phyloP scores from a whole-genome alignment of 2,329 filamentous ascomycete species.

The Exophiala lecanii-corni region DNA sequence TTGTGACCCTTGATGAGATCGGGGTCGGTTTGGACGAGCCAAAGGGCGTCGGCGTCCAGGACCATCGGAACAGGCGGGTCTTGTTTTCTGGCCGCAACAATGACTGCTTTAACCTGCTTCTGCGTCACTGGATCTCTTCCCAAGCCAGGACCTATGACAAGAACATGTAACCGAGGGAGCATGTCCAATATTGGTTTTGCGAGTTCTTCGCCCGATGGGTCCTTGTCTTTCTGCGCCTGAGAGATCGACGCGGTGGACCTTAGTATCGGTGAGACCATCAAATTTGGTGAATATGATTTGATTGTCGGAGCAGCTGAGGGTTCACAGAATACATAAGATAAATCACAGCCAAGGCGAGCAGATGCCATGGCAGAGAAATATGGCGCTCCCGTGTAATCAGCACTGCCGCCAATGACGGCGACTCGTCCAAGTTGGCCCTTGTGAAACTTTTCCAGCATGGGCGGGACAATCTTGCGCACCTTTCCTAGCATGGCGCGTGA shows the following conservation, averaged over 20 bases:
- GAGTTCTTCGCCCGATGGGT: conserved; percentile 57
- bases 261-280: conserved; percentile 98
- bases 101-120: conserved; percentile 72
- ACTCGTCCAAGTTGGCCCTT: conserved; percentile 93
- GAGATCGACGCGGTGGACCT: conserved; percentile 61
- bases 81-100: conserved; percentile 68
- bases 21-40: conserved; percentile 69
- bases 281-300: conserved; percentile 94
- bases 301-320: conserved; percentile 80
- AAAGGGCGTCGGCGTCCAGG: conserved; percentile 84
- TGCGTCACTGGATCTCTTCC: conserved; percentile 89
- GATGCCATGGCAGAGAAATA: conserved; percentile 99
- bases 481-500: conserved; percentile 73
- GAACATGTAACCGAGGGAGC: conserved; percentile 80
- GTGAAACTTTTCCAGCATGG: conserved; percentile 92
- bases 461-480: conserved; percentile 85
- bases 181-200: conserved; percentile 68
- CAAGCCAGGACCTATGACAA: conserved; percentile 88
- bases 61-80: conserved; percentile 67
- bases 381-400: conserved; percentile 94
- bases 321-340: conserved; percentile 75
- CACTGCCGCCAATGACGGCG: conserved; percentile 88
- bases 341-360: conserved; percentile 64
- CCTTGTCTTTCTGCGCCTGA: conserved; percentile 47
- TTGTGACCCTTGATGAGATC: conserved; percentile 74